Percentiles rank a stretch among this genome's conserved stretches.
phyloP scores from a whole-genome alignment of 306 rosid species.

The Trifolium repens region DNA sequence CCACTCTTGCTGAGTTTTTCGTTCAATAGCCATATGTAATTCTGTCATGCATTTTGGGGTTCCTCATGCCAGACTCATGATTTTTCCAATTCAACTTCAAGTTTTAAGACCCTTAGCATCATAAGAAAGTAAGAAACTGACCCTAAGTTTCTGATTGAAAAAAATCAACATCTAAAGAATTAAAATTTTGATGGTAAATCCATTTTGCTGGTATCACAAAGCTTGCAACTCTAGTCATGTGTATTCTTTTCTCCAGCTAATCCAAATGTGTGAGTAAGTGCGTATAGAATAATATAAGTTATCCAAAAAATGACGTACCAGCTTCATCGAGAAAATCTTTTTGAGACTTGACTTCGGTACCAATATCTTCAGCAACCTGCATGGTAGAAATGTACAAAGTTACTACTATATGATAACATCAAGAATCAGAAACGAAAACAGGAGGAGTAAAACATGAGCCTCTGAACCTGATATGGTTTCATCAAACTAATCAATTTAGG shows the following conservation, averaged over 20 bases:
- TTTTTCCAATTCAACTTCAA: conserved; percentile 20
- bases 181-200: conserved; percentile 5
- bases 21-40: too few relatives aligned
- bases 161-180: conserved; percentile 27
- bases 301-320: conserved; percentile 56
- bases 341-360: conserved; percentile 71
- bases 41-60: too few relatives aligned
- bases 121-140: background rate
- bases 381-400: conserved; percentile 32
- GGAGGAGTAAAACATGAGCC: background rate
- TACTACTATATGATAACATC: conserved; percentile 12
- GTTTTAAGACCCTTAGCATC: conserved; percentile 1
- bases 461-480: conserved; percentile 4
- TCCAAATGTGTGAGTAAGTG: background rate
- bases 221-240: conserved; percentile 2
- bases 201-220: conserved; percentile 8
- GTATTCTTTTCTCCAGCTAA: background rate
- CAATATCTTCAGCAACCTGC: conserved; percentile 94
- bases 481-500: background rate
- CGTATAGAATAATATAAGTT: background rate
- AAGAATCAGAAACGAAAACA: background rate
- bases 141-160: conserved; percentile 18
- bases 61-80: background rate
- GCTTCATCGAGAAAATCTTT: conserved; percentile 66
- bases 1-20: too few relatives aligned